These are phyloP conservation scores for Yarrowia divulgata DNA, from an alignment of 805 yeast genomes.

Conservation along the genomic window DNA sequence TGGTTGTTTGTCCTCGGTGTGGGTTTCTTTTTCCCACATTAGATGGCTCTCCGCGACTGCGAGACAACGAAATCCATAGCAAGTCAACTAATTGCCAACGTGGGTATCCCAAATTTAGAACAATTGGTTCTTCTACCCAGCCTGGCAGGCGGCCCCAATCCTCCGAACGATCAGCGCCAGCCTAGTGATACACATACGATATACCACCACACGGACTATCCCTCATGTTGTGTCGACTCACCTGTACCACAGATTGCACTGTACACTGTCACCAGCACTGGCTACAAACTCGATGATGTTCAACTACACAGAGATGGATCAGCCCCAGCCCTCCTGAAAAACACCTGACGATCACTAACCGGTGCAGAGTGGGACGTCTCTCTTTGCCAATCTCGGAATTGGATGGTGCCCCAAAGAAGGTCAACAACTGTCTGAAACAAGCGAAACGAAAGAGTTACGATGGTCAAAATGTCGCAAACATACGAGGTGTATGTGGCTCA, in stretches of 20 bases:
- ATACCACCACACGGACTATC: neutral
- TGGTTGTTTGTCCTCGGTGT: neutral
- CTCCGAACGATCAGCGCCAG: neutral
- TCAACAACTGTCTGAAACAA: neutral
- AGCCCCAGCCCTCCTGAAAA: constrained; percentile 12
- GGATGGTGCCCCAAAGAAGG: neutral
- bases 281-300: neutral
- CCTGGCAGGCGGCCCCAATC: neutral
- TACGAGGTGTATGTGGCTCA: neutral
- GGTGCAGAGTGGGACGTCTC: neutral
- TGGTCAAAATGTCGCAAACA: too few species aligned
- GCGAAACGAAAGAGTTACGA: neutral
- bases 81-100: neutral
- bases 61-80: neutral
- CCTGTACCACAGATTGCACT: constrained; percentile 4
- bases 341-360: constrained; percentile 2
- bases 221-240: neutral
- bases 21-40: neutral
- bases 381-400: neutral
- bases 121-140: neutral
- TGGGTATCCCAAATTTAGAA: neutral
- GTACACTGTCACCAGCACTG: constrained; percentile 1
- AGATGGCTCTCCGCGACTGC: neutral
- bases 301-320: neutral
- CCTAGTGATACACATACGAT: constrained; percentile 6